phyloP scores from a whole-genome alignment of 495 filamentous ascomycete species.

The Aspergillus steynii region DNA sequence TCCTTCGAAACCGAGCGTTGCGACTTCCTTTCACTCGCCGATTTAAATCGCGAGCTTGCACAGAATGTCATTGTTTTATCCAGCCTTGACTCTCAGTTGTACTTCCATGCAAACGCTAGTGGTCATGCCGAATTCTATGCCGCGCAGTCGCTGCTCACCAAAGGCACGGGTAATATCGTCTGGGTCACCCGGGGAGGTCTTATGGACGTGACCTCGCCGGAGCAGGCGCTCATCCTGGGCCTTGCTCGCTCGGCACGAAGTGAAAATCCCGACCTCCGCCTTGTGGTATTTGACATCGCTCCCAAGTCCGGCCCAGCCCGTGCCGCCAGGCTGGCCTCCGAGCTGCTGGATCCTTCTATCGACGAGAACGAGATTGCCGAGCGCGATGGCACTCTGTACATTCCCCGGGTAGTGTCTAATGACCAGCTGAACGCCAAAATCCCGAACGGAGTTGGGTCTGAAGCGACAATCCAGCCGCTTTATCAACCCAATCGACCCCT shows the following conservation, averaged over 20 bases:
- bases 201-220: neutral
- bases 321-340: neutral
- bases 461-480: neutral
- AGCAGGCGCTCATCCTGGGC: neutral
- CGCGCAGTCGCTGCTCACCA: neutral
- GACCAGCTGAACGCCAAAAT: neutral
- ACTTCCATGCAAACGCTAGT: neutral
- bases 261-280: neutral
- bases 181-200: neutral
- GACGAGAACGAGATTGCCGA: neutral
- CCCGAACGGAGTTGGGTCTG: neutral
- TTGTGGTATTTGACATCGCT: slow-evolving; percentile 3
- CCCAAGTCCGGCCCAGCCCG: neutral
- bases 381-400: neutral
- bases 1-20: neutral
- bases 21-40: neutral
- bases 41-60: neutral
- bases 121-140: slow-evolving; percentile 1
- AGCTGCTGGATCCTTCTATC: neutral
- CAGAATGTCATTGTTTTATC: neutral
- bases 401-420: neutral
- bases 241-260: neutral
- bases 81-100: neutral
- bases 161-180: neutral
- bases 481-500: neutral